These are phyloP conservation scores for Lecanicillium sp. DNA, from an alignment of 2,329 filamentous ascomycete genomes.

Conservation along the genomic window DNA sequence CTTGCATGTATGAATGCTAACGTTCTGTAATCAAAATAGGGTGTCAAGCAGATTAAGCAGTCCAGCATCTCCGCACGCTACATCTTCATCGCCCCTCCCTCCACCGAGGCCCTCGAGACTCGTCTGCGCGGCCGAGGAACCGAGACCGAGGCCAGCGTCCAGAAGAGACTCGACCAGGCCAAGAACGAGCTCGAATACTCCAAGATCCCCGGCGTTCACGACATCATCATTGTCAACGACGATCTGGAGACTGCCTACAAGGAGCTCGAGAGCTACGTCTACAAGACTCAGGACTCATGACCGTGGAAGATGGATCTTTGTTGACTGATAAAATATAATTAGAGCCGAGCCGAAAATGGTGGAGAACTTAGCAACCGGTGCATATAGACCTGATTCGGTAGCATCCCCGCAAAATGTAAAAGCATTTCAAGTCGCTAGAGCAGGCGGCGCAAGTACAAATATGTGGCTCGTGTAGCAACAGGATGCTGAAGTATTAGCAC, in stretches of 20 bases:
- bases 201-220: slow-evolving; percentile 50
- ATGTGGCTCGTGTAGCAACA: no score
- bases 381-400: no score
- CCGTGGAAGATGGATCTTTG: no score
- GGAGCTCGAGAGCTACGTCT: slow-evolving; percentile 43
- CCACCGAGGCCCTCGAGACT: slow-evolving; percentile 63
- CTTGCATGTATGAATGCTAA: not conserved
- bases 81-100: slow-evolving; percentile 78
- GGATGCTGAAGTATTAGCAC: no score
- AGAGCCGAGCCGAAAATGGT: slow-evolving; percentile 20
- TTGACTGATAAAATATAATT: no score
- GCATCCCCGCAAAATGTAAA: no score
- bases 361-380: no score
- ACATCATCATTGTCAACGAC: slow-evolving; percentile 30
- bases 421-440: no score
- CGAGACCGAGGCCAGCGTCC: slow-evolving; percentile 66
- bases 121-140: slow-evolving; percentile 68
- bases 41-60: slow-evolving; percentile 86
- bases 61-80: slow-evolving; percentile 69
- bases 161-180: slow-evolving; percentile 64
- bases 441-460: no score
- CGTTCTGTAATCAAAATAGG: slow-evolving; percentile 26
- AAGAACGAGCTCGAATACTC: slow-evolving; percentile 67
- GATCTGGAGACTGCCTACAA: slow-evolving; percentile 43
- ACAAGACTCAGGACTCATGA: slow-evolving; percentile 19